A percentile compares a stretch with the other conserved stretches of the same genome.
Conservation (phyloP, 169 alveolate genomes). For the Plasmodium ovale region DNA sequence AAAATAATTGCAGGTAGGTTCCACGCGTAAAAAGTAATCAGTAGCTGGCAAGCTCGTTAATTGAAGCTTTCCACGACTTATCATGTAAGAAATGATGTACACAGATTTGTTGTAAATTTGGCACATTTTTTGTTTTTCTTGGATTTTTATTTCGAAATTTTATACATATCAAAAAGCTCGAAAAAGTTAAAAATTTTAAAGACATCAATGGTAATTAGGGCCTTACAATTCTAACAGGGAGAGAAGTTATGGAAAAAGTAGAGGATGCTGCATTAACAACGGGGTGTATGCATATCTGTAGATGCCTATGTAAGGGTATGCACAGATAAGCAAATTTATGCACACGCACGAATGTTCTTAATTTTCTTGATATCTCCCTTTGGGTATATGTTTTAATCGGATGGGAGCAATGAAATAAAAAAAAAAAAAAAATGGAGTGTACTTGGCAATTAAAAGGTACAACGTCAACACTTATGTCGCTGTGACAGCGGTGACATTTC, state of each 20-base stretch:
- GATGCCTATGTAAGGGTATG: no score
- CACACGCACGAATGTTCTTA: no score
- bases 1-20: neutral
- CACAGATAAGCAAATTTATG: no score
- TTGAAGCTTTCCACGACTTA: no score
- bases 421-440: neutral
- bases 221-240: conserved; percentile 36
- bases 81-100: no score
- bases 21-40: neutral
- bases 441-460: conserved; percentile 59
- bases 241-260: neutral
- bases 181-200: conserved; percentile 57
- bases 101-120: no score
- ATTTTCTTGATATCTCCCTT: no score
- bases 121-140: neutral
- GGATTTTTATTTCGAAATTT: neutral
- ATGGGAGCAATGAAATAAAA: neutral
- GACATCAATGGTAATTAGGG: conserved; percentile 36
- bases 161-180: conserved; percentile 58
- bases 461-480: conserved; percentile 6
- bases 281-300: no score
- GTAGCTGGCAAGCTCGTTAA: no score
- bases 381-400: no score
- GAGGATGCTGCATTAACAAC: neutral
- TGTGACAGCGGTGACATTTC: conserved; percentile 22